Base-by-base conservation (phyloP, 163 green algal genomes). In the Trebouxiophyceae sp. region DNA sequence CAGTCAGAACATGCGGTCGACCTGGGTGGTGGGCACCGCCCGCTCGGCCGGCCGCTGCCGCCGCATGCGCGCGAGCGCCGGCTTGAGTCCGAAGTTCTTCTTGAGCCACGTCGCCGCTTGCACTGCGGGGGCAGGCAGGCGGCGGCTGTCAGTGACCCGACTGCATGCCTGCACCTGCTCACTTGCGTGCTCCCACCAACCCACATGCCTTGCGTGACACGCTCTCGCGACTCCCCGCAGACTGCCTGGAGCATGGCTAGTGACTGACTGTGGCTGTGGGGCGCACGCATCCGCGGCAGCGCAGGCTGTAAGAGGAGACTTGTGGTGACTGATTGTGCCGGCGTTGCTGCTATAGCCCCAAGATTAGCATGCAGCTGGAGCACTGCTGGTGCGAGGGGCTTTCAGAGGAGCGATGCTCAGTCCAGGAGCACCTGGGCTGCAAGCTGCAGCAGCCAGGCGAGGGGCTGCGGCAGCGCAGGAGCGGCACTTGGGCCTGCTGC, bases 51-150 rank as follows among this genome's bases (percentile, higher is more conserved):
- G 73, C 5, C 85, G 72, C 68, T 90, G 47, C 73, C 91, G 89
- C 22, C 86, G 77, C 22, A 89, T 84, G 29, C 62, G 62, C 45
- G 81, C 73, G 29, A 96, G 73, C 1, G 88, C 86, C 5, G 91
- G 91, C 80, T 93, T 92, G 6, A 97, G 72, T 8, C 75, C 81
- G 68, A 97, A 89, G 20, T 83, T 88, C 61, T 86, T 87, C 78
- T 96, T 96, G 16, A 97, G 62, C 84, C 84, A 97, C 1, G 90
- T 86, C 2, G 83, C 87, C 44, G 90, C 62, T 66, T 87, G 89
- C 34, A 97, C 89, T 93, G 84, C 77, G 68, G 4, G 20, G 12
- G 24, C 7, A 22, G 2, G 5, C 20, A 50, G 23, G n/a, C 3
- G 23, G 4, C 5, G 30, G 30, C 16, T 8, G 30, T 5, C 22